These are phyloP conservation scores for Phytophthora gonapodyides DNA, from an alignment of 352 stramenopile genomes.

Conservation along the genomic window DNA sequence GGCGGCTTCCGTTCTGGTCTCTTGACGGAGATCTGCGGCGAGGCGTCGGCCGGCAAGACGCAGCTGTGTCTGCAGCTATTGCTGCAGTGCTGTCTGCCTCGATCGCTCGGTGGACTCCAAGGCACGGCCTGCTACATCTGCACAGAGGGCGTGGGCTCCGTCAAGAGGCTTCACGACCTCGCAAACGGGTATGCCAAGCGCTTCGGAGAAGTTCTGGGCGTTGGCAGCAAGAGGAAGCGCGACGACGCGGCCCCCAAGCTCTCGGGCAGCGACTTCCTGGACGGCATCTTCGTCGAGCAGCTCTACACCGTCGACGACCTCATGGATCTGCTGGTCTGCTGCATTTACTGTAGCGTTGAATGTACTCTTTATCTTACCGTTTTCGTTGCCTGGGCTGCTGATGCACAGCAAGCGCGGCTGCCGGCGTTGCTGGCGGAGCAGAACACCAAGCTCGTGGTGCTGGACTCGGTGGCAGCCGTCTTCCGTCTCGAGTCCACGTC, in stretches of 20 bases:
- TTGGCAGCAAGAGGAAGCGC: constrained; percentile 53
- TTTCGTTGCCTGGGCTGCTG: neutral
- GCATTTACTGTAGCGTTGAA: constrained; percentile 3
- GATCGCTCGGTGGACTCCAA: constrained; percentile 53
- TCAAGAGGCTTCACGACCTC: constrained; percentile 77
- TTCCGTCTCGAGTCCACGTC: constrained; percentile 74
- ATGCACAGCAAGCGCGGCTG: constrained; percentile 60
- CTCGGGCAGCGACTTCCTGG: constrained; percentile 51
- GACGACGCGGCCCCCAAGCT: constrained; percentile 26
- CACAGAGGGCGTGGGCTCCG: constrained; percentile 70
- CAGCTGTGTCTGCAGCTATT: constrained; percentile 80
- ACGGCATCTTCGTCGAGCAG: constrained; percentile 82
- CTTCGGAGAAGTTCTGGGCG: constrained; percentile 38
- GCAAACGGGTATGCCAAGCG: constrained; percentile 50
- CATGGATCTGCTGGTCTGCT: constrained; percentile 59
- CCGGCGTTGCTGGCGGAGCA: constrained; percentile 68
- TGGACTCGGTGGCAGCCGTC: constrained; percentile 81
- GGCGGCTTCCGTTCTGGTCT: constrained; percentile 74
- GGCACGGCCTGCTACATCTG: constrained; percentile 80
- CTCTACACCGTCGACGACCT: constrained; percentile 74
- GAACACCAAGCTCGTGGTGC: constrained; percentile 79
- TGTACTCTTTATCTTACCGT: neutral
- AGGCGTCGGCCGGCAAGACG: constrained; percentile 79
- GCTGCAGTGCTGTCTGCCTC: constrained; percentile 63
- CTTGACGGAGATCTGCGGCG: constrained; percentile 76